Conservation (phyloP, 352 stramenopile species). For the Aphanomyces euteiches region DNA sequence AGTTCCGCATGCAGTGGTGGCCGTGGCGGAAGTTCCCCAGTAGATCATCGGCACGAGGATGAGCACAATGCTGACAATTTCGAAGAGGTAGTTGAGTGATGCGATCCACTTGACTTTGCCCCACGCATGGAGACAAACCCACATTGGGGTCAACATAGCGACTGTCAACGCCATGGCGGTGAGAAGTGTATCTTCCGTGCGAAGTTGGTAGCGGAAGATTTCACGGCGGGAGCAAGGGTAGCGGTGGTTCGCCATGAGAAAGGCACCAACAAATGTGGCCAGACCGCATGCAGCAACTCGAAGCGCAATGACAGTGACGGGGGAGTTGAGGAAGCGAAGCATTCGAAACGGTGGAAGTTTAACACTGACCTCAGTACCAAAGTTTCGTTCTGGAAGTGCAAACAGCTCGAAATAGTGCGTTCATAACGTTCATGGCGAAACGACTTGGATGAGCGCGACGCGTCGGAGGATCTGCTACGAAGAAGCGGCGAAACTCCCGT, state of each 20-base stretch:
- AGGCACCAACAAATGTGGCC: neutral
- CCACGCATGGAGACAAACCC: neutral
- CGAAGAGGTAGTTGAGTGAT: constrained; percentile 7
- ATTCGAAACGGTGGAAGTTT: too few species aligned
- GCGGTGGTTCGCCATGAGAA: neutral
- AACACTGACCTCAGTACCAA: too few species aligned
- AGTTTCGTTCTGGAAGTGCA: too few species aligned
- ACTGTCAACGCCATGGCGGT: neutral
- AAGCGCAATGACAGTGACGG: neutral
- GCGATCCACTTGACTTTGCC: neutral
- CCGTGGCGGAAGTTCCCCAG: neutral
- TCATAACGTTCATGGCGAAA: too few species aligned
- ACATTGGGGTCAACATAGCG: neutral
- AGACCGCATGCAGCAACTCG: neutral
- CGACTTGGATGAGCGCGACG: too few species aligned
- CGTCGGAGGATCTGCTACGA: too few species aligned
- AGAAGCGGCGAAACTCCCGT: too few species aligned
- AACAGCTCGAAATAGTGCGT: too few species aligned
- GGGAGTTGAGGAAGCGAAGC: neutral
- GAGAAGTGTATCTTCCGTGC: neutral
- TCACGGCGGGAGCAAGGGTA: neutral
- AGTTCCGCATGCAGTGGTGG: neutral
- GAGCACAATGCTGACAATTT: neutral
- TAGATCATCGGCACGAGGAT: constrained; percentile 5
- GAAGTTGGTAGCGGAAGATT: neutral